Evolutionary conservation across 2,329 filamentous ascomycete species (phyloP), one percentile per base, ranked within the genome.

Genomic region (Thelonectria blattea): DNA sequence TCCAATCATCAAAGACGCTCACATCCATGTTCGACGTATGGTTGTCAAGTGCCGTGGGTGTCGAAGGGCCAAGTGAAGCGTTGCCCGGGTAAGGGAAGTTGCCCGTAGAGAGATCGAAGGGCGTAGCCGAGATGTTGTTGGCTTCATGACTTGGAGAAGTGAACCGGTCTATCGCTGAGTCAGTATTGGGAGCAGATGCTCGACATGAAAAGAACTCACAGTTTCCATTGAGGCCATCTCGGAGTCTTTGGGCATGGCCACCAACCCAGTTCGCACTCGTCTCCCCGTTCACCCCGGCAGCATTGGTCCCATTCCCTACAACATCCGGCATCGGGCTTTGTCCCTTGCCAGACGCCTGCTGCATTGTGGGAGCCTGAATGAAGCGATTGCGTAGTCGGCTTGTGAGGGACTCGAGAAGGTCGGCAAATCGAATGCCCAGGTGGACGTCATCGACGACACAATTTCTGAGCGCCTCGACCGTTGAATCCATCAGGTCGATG

Each of bases 401-500:
- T 0, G 90, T 93, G 42, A 95, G 78, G 1, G 89, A 91, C 69
- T 93, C 88, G n/a, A 94, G 85, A 49, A 94, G 83, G 69, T 93
- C 91, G 17, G 91, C 91, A 68, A 95, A 95, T 8, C 91, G 86
- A 60, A 91, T 92, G n/a, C 90, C 91, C 5, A 95, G 83, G 73
- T 95, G 91, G 8, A 94, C 91, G 67, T 95, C 91, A 70, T 95
- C 91, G 4, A 94, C 91, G 7, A 93, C 90, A 63, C 90, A 93
- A 66, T 87, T 90, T 17, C 90, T 85, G 37, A 95, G 82, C 1
- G 90, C 91, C 65, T 88, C 83, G 0, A 93, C 90, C 0, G 90
- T 91, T 30, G 85, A 81, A 70, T 93, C 90, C 80, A 95, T 90
- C 27, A 95, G 80, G 7, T 84, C 83, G 30, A 95, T 89, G 64